These are phyloP conservation scores for Cyberlindnera xishuangbannaensis DNA, from an alignment of 805 yeast species.

Conservation along the genomic window DNA sequence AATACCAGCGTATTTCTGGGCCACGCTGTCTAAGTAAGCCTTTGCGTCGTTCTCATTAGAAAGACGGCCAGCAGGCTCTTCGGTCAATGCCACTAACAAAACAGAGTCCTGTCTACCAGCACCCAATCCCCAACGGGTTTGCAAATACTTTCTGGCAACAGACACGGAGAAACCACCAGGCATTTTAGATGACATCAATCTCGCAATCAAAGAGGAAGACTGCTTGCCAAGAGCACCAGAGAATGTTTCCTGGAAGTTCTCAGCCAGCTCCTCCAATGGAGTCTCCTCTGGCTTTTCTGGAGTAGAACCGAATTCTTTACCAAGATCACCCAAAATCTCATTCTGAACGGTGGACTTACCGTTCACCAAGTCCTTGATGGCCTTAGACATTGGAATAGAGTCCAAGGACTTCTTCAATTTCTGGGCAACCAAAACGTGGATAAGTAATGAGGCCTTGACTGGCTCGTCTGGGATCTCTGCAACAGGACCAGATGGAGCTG, in stretches of 20 bases:
- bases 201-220: constrained; percentile 79
- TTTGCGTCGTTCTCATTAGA: constrained; percentile 87
- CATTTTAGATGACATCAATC: constrained; percentile 95
- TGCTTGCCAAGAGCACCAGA: constrained; percentile 90
- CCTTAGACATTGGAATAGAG: constrained; percentile 80
- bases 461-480: constrained; percentile 87
- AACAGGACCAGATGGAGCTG: constrained; percentile 67
- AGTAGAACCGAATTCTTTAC: constrained; percentile 95
- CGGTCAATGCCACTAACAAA: constrained; percentile 73
- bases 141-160: constrained; percentile 86
- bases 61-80: constrained; percentile 88
- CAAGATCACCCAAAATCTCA: constrained; percentile 97
- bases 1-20: constrained; percentile 78
- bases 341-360: constrained; percentile 99
- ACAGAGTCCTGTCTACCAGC: constrained; percentile 93
- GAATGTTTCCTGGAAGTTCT: constrained; percentile 87
- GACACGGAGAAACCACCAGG: constrained; percentile 98
- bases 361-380: constrained; percentile 94
- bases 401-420: constrained; percentile 89
- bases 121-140: constrained; percentile 88
- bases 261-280: constrained; percentile 93
- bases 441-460: constrained; percentile 71
- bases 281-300: constrained; percentile 99
- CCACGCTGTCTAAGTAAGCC: constrained; percentile 73
- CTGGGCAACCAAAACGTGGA: constrained; percentile 91